phyloP scores from a whole-genome alignment of 2,329 filamentous ascomycete species.

The Penicillium sp. region DNA sequence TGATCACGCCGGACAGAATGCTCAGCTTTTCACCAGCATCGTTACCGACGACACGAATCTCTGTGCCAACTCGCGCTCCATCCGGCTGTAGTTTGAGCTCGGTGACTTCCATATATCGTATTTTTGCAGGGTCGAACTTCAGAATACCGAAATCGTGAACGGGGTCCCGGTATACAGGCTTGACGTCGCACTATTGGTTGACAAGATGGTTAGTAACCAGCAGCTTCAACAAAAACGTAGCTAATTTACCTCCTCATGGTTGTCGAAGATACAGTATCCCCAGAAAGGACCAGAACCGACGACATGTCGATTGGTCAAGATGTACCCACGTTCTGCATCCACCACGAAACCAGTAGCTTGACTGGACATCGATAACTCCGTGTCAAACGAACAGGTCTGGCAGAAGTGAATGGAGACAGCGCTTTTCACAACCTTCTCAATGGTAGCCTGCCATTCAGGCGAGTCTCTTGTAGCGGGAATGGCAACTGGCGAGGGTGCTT shows the following conservation, averaged over 20 bases:
- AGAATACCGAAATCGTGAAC: slow-evolving; percentile 98
- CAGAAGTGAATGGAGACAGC: slow-evolving; percentile 99
- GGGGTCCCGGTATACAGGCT: slow-evolving; percentile 94
- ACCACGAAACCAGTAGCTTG: slow-evolving; percentile 98
- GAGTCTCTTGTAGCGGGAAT: slow-evolving; percentile 58
- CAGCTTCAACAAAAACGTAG: neutral
- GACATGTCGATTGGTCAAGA: slow-evolving; percentile 86
- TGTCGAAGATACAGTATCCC: slow-evolving; percentile 98
- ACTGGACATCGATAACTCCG: slow-evolving; percentile 87
- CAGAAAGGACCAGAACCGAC: slow-evolving; percentile 95
- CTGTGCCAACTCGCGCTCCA: slow-evolving; percentile 78
- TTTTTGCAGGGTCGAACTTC: slow-evolving; percentile 88
- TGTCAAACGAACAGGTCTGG: slow-evolving; percentile 96
- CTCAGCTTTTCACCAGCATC: slow-evolving; percentile 98
- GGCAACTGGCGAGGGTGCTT: slow-evolving; percentile 44
- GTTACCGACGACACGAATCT: slow-evolving; percentile 96
- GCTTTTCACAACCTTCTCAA: slow-evolving; percentile 88
- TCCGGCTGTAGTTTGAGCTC: slow-evolving; percentile 79
- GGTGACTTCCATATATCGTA: slow-evolving; percentile 93
- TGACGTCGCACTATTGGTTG: slow-evolving; percentile 72
- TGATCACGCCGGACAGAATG: slow-evolving; percentile 96
- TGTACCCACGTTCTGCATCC: slow-evolving; percentile 86
- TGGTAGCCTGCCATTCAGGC: slow-evolving; percentile 91
- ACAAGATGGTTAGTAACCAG: slow-evolving; percentile 1
- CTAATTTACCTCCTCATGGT: slow-evolving; percentile 69